A percentile compares a stretch with the other conserved stretches of the same genome.
Evolutionary conservation across 352 stramenopile genomes (phyloP).

Genomic region (Phytophthora pisi): DNA sequence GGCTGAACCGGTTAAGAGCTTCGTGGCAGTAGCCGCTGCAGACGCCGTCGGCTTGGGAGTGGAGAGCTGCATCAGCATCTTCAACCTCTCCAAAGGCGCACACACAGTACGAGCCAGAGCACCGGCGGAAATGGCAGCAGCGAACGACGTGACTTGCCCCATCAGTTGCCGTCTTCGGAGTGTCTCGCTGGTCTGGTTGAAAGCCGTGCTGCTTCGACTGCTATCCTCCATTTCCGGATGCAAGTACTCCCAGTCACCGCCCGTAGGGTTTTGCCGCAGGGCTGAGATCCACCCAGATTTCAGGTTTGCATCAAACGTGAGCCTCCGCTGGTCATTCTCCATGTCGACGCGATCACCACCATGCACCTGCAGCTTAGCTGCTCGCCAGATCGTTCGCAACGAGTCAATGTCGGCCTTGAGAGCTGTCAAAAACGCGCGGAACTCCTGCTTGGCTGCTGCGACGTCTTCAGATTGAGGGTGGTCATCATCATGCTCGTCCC

Average conservation of each 20-base stretch:
- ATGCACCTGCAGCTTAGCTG: conserved; percentile 67
- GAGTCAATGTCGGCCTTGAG: conserved; percentile 60
- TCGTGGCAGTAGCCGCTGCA: conserved; percentile 4
- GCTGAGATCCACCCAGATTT: conserved; percentile 79
- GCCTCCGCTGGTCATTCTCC: conserved; percentile 37
- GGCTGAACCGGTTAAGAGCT: conserved; percentile 6
- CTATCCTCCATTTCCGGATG: conserved; percentile 41
- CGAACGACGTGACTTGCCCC: conserved; percentile 57
- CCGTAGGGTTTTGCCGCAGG: conserved; percentile 71
- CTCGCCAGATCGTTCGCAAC: conserved; percentile 68
- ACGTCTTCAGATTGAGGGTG: conserved; percentile 26
- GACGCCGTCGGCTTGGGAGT: conserved; percentile 31
- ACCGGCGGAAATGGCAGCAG: conserved; percentile 70
- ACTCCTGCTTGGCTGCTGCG: conserved; percentile 37
- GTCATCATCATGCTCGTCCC: conserved; percentile 25
- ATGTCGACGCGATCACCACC: conserved; percentile 30
- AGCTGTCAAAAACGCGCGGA: conserved; percentile 48
- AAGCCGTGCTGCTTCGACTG: conserved; percentile 14
- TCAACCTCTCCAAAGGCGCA: conserved; percentile 80
- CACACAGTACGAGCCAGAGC: conserved; percentile 64
- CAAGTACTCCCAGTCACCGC: conserved; percentile 61
- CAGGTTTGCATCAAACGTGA: conserved; percentile 77
- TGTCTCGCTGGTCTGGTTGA: conserved; percentile 32
- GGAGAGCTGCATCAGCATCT: conserved; percentile 81
- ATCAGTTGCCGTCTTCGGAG: conserved; percentile 29